Evolutionary conservation across 495 filamentous ascomycete genomes (phyloP).

Genomic region (Aspergillus bertholletiae): DNA sequence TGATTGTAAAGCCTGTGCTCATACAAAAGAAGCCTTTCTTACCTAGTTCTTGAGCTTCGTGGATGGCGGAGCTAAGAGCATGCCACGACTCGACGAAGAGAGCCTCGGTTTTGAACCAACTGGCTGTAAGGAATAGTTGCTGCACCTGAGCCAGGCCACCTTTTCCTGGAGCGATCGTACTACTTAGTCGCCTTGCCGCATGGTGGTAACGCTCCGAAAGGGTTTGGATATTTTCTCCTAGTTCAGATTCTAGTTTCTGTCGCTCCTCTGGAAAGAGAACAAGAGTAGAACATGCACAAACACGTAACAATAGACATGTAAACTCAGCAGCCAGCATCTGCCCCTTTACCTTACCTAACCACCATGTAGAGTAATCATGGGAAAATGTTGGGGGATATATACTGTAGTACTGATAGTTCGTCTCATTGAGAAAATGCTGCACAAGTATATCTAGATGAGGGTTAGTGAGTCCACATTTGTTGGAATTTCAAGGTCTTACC

Average conservation of each 20-base stretch:
- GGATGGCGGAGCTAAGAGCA: slow-evolving; percentile 39
- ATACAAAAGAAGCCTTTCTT: not conserved
- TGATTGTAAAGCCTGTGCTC: not conserved
- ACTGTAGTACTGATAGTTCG: slow-evolving; percentile 48
- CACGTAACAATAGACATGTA: slow-evolving; percentile 48
- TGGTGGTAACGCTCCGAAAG: slow-evolving; percentile 40
- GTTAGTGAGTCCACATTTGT: slow-evolving; percentile 2
- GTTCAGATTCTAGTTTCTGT: slow-evolving; percentile 44
- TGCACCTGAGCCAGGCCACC: slow-evolving; percentile 47
- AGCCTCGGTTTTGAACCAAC: slow-evolving; percentile 51
- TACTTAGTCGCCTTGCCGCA: slow-evolving; percentile 42
- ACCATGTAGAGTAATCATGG: slow-evolving; percentile 47
- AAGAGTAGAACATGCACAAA: slow-evolving; percentile 49
- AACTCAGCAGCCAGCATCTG: slow-evolving; percentile 37
- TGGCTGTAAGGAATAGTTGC: slow-evolving; percentile 48
- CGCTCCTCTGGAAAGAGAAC: slow-evolving; percentile 35
- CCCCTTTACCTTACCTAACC: slow-evolving; percentile 29
- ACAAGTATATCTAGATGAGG: slow-evolving; percentile 41
- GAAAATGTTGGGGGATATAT: slow-evolving; percentile 47
- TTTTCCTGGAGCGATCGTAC: slow-evolving; percentile 41
- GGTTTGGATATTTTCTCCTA: slow-evolving; percentile 32
- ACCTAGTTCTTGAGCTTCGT: slow-evolving; percentile 52
- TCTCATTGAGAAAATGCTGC: slow-evolving; percentile 43
- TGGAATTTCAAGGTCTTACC: slow-evolving; percentile 9
- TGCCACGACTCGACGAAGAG: slow-evolving; percentile 54